Conservation (phyloP, 306 rosid genomes). For the Cicer pinnatifidum region DNA sequence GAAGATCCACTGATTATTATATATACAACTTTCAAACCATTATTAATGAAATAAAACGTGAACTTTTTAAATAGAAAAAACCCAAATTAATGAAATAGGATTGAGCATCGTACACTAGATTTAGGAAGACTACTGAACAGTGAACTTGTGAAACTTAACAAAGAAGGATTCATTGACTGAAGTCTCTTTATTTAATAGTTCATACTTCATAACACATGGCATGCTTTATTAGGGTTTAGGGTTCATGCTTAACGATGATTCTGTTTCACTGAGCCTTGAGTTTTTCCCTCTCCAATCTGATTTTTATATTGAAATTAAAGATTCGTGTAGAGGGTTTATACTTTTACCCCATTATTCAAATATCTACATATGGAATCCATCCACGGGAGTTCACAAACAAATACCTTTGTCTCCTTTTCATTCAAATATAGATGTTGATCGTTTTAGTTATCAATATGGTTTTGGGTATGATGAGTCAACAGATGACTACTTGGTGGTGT, state of each 20-base stretch:
- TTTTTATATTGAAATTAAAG: background rate
- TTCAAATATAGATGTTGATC: accelerated
- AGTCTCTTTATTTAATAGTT: too few species aligned
- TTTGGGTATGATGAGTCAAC: slow-evolving; percentile 22
- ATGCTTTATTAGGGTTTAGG: too few species aligned
- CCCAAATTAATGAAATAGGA: too few species aligned
- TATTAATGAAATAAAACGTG: too few species aligned
- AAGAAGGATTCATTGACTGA: too few species aligned
- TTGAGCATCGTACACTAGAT: too few species aligned
- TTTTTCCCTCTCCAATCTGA: background rate
- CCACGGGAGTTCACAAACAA: background rate
- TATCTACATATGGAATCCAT: slow-evolving; percentile 12
- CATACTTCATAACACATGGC: too few species aligned
- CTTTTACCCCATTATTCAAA: background rate
- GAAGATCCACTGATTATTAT: too few species aligned
- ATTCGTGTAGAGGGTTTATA: slow-evolving; percentile 5
- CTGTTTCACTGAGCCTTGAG: background rate
- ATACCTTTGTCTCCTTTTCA: background rate
- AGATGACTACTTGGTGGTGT: slow-evolving; percentile 19
- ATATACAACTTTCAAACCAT: too few species aligned
- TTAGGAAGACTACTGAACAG: too few species aligned
- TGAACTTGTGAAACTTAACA: too few species aligned
- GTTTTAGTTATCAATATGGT: background rate
- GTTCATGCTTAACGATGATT: background rate
- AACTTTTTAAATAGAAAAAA: too few species aligned